These are phyloP conservation scores for Plasmodium relictum DNA, from an alignment of 169 alveolate genomes.

Conservation along the genomic window DNA sequence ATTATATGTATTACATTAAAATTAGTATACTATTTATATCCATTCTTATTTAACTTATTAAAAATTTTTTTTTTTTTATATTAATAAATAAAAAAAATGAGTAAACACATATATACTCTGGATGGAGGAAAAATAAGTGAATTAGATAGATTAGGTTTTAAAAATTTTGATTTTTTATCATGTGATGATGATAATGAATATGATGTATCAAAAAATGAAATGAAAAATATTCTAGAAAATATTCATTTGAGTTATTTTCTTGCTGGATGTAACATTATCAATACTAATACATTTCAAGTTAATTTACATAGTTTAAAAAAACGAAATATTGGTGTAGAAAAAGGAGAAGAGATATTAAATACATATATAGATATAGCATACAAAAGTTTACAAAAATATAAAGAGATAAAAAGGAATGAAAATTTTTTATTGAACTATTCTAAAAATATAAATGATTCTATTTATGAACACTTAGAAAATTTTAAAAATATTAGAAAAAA, in stretches of 20 bases:
- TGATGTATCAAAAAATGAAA: slow-evolving; percentile 4
- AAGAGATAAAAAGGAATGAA: slow-evolving; percentile 19
- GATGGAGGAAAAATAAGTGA: slow-evolving; percentile 69
- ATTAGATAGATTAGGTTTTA: slow-evolving; percentile 22
- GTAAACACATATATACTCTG: slow-evolving; percentile 22
- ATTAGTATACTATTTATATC: not conserved
- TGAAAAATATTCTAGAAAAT: slow-evolving; percentile 18
- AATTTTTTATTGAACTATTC: not conserved
- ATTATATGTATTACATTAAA: too few relatives aligned
- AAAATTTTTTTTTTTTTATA: not conserved
- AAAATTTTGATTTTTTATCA: slow-evolving; percentile 51
- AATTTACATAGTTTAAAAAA: slow-evolving; percentile 50
- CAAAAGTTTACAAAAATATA: slow-evolving; percentile 19
- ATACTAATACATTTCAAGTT: slow-evolving; percentile 62
- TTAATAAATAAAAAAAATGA: slow-evolving; percentile 5
- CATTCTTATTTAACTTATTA: not conserved
- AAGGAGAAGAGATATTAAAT: slow-evolving; percentile 37
- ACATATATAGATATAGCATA: slow-evolving; percentile 65
- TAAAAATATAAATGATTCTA: not conserved
- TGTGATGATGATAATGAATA: not conserved
- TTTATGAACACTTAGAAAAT: slow-evolving; percentile 19
- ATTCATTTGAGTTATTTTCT: slow-evolving; percentile 58
- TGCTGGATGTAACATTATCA: slow-evolving; percentile 33
- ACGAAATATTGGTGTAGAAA: slow-evolving; percentile 22
- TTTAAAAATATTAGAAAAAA: slow-evolving; percentile 24